Base-by-base conservation (phyloP, 2,329 filamentous ascomycete species). In the Neonectria faginata region DNA sequence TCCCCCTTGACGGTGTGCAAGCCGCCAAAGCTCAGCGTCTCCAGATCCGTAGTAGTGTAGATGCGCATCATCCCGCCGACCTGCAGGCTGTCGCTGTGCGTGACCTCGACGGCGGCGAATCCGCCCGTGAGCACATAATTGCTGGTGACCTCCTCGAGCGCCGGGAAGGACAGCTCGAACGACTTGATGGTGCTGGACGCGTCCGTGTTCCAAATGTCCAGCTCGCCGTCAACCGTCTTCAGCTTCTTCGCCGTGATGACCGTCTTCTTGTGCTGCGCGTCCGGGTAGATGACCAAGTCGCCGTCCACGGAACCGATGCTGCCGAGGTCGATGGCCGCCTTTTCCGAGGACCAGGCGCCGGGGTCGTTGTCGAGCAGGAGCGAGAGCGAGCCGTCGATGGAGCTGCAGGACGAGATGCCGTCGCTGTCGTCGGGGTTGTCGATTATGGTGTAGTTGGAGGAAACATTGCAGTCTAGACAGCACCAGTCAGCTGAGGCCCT, bases 371-470 rank as follows among this genome's bases (percentile, higher is more conserved):
- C 66, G 58, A 75, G 67, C 6, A 74, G 69, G 18, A 75, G 66
- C 9, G 73, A 74, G 33, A 75, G 47, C 11, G 73, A 73, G 27
- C 73, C 73, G 50, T 75, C 71, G 45, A 75, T 67, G 10, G 67
- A 65, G 53, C 54, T 68, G 52, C 73, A 75, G 3, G 70, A 69
- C 29, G 70, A 69, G 47, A 75, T 67, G 58, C 57, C 48, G 14
- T 70, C 60, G 54, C 52, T 52, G 10, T 62, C 68, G 36, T 68
- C 60, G 51, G 73, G 73, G 14, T 64, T 52, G 25, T 70, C 61
- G 63, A 75, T 73, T 53, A 69, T 71, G 2, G 73, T 74, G 61
- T 74, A 72, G 62, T 74, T 74, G 48, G 67, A 66, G 27, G 71
- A 70, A 57, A 73, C 57, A 45, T 74, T 61, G 61, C 73, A 74